Evolutionary conservation across 2,329 filamentous ascomycete genomes (phyloP), one percentile per base, ranked within the genome.

Genomic region (Curvularia sp.): DNA sequence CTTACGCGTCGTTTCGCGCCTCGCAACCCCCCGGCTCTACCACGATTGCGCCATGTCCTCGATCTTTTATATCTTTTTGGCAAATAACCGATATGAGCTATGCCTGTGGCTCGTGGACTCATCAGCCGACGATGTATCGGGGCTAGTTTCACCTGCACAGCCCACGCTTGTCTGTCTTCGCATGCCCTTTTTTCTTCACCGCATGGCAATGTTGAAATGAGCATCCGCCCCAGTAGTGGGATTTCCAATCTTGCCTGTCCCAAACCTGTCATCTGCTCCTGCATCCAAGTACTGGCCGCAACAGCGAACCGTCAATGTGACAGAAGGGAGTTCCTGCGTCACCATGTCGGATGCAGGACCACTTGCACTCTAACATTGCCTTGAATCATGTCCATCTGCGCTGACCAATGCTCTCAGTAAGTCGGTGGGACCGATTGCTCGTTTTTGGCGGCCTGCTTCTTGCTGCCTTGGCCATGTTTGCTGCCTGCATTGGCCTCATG

Each of bases 391-490:
- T 60, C 60, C 49, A 64, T 75, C 66, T 64, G 63, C 61, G 67
- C 74, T 77, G 64, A 77, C 72, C 58, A 53, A 52, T 69, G 51
- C 53, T 57, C 63, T 53, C 80, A 98, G 95, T 99, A 82, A 97
- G 92, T 81, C 87, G 94, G 81, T 98, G 94, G 95, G 95, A 99
- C 80, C 91, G 94, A 57, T 82, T 98, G 74, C 84, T 99, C 77
- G 86, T 98, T 72, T 99, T 99, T 79, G 89, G 86, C 65, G 67
- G 64, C 15, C 59, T 70, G 36, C 63, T 70, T 21, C 51, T 70
- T 34, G 68, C 68, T 60, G 66, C 95, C 64, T 83, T 92, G 65
- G 92, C 91, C 67, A 94, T 96, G 82, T 98, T 99, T 82, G 87
- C 96, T 76, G 87, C 96, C 71, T 93, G 91, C 83, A 96, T 98